Base-by-base conservation (phyloP, 306 rosid genomes). In the Trichosanthes truncata region DNA sequence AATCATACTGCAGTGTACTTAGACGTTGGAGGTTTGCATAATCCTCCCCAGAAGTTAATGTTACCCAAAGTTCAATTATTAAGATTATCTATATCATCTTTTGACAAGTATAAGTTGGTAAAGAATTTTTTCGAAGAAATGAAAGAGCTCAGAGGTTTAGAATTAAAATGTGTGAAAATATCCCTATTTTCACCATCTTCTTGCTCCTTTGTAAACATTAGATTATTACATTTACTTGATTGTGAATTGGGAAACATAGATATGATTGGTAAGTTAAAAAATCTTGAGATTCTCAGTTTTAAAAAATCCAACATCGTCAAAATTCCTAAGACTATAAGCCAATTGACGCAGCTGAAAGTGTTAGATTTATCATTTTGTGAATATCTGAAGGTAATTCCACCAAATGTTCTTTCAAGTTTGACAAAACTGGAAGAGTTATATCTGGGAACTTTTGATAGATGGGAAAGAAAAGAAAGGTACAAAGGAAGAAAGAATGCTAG, bases 261-360 rank as follows among this genome's bases (percentile, higher is more conserved):
- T 26, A 29, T 74, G 29, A 68, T 83, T 52, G 82, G 77, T 17
- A 71, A 83, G 35, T 59, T 83, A 63, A 31, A 59, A 17, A 83
- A 20, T 17, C 49, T 79, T 4, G 69, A 74, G 62, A n/a, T 75
- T n/a, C 83, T 83, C 1, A 65, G 77, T 57, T 21, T 79, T 1
- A 0, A 18, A 26, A 0, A 0, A 0, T 79, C 83, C 2, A 0
- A 14, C 36, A 2, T 79, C 6, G 9, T n/a, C 23, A 4, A 51
- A 3, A 33, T 83, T 36, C 78, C 83, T 1, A 63, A 3, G 15
- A 76, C 43, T 5, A 53, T 83, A 15, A 67, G 72, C 1, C 8
- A 63, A 6, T 52, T 83, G 38, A 82, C 80, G 6, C 15, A 6
- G 0, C 14, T 82, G 5, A 76, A 40, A 20, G 8, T 83, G 53